Conservation (phyloP, 208 protist species). For the Trypanosoma platydactyli region DNA sequence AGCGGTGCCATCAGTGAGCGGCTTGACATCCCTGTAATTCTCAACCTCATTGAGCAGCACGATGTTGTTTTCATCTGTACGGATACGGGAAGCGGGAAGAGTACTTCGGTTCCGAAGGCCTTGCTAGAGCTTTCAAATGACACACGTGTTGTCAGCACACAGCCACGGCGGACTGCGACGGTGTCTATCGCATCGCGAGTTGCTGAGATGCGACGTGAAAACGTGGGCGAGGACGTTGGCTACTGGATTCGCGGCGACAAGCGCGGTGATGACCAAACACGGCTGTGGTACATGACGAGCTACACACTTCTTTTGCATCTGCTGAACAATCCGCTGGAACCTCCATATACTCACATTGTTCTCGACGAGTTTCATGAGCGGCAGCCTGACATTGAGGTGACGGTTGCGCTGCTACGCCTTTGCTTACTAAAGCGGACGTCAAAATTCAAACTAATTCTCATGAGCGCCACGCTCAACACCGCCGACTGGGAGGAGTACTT, state of each 20-base stretch:
- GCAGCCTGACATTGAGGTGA: slow-evolving; percentile 86
- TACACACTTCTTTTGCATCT: slow-evolving; percentile 46
- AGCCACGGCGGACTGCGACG: slow-evolving; percentile 35
- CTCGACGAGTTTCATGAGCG: slow-evolving; percentile 85
- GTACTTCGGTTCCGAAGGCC: slow-evolving; percentile 39
- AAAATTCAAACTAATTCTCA: slow-evolving; percentile 97
- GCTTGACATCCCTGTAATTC: slow-evolving; percentile 65
- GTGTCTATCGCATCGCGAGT: slow-evolving; percentile 34
- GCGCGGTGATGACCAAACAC: slow-evolving; percentile 41
- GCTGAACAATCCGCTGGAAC: slow-evolving; percentile 31
- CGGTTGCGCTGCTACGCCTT: slow-evolving; percentile 59
- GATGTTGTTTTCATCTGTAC: slow-evolving; percentile 51
- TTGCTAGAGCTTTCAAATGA: slow-evolving; percentile 33
- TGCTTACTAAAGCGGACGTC: slow-evolving; percentile 26
- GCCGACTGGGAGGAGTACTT: slow-evolving; percentile 75
- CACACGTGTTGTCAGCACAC: slow-evolving; percentile 31
- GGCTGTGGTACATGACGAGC: slow-evolving; percentile 55
- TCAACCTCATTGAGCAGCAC: slow-evolving; percentile 43
- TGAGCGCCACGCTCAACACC: slow-evolving; percentile 93
- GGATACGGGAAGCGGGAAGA: slow-evolving; percentile 47
- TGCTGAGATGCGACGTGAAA: slow-evolving; percentile 27
- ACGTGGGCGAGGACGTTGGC: slow-evolving; percentile 35
- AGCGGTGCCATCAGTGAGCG: slow-evolving; percentile 53
- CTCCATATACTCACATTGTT: slow-evolving; percentile 58
- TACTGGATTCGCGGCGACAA: slow-evolving; percentile 46